Base-by-base conservation (phyloP, 2,329 filamentous ascomycete genomes). In the Pyrenochaeta sp. region DNA sequence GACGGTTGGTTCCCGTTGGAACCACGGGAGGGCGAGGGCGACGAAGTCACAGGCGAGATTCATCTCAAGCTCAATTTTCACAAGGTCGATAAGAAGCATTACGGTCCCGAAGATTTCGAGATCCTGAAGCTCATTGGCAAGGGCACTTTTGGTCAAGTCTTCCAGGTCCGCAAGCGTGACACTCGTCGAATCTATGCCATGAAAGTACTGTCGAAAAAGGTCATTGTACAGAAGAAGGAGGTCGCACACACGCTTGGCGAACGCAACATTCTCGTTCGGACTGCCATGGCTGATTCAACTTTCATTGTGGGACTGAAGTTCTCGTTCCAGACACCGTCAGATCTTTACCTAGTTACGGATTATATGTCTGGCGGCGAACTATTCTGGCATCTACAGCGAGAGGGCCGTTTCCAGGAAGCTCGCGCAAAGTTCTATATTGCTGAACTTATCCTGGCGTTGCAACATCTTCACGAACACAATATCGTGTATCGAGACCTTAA, bases 161-260 rank as follows among this genome's bases (percentile, higher is more conserved):
- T 98, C 74, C 95, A 99, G 75, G 95, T 99, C 6, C 89, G 92
- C 67, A 99, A 99, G 85, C 95, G 91, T 81, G 95, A 99, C 74
- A 97, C 94, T 0, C 87, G 88, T 68, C 89, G 95, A 39, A 97
- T 99, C 56, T 99, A 99, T 71, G 95, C 95, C 58, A 99, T 99
- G 95, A 99, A 99, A 78, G 94, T 99, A 1, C 82, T 99, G 29
- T 97, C 95, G 45, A 99, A 99, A 83, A 99, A 99, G 82, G 95
- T 99, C 47, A 99, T 99, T 69, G 95, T 99, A 21, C 95, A 99
- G 79, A 99, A 99, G 85, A 99, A 99, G 78, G 95, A 99, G 76
- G 92, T 99, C 44, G 92, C 94, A 14, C 95, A 99, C 74, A 99
- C 95, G 0, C 88, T 99, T 32, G 95, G 95, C 63, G 95, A 99